These are phyloP conservation scores for Globisporangium radiosum DNA, from an alignment of 352 stramenopile genomes.

Conservation along the genomic window DNA sequence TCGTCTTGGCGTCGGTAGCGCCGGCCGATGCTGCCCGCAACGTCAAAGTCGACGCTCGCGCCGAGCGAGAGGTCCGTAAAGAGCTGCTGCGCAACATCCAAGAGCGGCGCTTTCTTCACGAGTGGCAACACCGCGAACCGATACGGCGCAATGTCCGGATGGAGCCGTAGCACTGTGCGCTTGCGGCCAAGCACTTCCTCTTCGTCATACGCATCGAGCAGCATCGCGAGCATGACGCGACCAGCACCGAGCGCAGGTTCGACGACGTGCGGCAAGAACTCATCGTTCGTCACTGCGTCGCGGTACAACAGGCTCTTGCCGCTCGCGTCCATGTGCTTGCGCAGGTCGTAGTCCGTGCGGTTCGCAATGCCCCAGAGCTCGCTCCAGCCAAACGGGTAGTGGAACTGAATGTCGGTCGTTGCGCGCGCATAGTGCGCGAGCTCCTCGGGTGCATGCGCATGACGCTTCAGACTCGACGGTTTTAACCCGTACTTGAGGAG, in stretches of 20 bases:
- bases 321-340: constrained; percentile 91
- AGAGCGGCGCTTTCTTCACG: constrained; percentile 92
- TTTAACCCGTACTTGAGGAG: constrained; percentile 87
- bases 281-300: constrained; percentile 55
- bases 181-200: constrained; percentile 87
- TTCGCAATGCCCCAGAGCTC: constrained; percentile 97
- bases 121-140: constrained; percentile 90
- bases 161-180: constrained; percentile 87
- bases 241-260: constrained; percentile 89
- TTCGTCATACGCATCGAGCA: constrained; percentile 94
- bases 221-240: constrained; percentile 90
- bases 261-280: constrained; percentile 95
- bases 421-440: constrained; percentile 96
- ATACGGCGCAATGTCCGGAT: constrained; percentile 93
- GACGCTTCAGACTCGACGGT: constrained; percentile 85
- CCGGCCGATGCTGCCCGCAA: constrained; percentile 80
- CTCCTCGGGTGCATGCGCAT: constrained; percentile 89
- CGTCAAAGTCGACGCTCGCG: constrained; percentile 91
- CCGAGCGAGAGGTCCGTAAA: constrained; percentile 85
- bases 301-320: constrained; percentile 86
- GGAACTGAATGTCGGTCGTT: constrained; percentile 97
- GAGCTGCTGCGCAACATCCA: constrained; percentile 85
- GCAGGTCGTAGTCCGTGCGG: constrained; percentile 94
- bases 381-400: constrained; percentile 95
- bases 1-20: constrained; percentile 96